These are phyloP conservation scores for Lasiosphaeriaceae sp. DNA, from an alignment of 495 filamentous ascomycete species.

Conservation along the genomic window DNA sequence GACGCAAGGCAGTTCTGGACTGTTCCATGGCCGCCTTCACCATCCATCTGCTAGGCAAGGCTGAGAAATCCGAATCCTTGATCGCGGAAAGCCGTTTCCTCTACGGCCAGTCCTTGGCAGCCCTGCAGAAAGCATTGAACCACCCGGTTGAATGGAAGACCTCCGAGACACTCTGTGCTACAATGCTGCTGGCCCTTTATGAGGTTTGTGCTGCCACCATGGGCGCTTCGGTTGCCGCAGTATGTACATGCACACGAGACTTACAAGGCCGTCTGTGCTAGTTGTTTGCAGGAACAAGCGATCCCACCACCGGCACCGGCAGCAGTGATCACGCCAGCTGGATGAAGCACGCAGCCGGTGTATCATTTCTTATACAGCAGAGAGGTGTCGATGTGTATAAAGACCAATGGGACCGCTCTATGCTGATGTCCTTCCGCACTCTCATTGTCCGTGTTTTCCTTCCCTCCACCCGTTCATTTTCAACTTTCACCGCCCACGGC, in stretches of 20 bases:
- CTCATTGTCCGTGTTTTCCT: not conserved
- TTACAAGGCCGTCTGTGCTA: not conserved
- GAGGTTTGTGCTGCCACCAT: not conserved
- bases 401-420: slow-evolving; percentile 6
- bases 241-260: not conserved
- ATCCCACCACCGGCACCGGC: not conserved
- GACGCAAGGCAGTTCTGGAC: slow-evolving; percentile 12
- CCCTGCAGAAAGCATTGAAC: slow-evolving; percentile 13
- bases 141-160: slow-evolving; percentile 16
- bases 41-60: slow-evolving; percentile 15
- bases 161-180: slow-evolving; percentile 16
- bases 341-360: slow-evolving; percentile 17
- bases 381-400: slow-evolving; percentile 11
- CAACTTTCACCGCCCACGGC: not conserved
- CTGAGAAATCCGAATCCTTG: slow-evolving; percentile 2
- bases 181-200: slow-evolving; percentile 16
- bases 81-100: slow-evolving; percentile 12
- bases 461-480: not conserved
- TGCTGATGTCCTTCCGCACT: slow-evolving; percentile 17
- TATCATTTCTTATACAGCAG: slow-evolving; percentile 15
- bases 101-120: slow-evolving; percentile 17
- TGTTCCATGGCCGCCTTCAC: slow-evolving; percentile 15
- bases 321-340: slow-evolving; percentile 4
- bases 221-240: not conserved
- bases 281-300: slow-evolving; percentile 18